Evolutionary conservation across 1,284 basidiomycete genomes (phyloP).

Genomic region (Agroathelia rolfsii): DNA sequence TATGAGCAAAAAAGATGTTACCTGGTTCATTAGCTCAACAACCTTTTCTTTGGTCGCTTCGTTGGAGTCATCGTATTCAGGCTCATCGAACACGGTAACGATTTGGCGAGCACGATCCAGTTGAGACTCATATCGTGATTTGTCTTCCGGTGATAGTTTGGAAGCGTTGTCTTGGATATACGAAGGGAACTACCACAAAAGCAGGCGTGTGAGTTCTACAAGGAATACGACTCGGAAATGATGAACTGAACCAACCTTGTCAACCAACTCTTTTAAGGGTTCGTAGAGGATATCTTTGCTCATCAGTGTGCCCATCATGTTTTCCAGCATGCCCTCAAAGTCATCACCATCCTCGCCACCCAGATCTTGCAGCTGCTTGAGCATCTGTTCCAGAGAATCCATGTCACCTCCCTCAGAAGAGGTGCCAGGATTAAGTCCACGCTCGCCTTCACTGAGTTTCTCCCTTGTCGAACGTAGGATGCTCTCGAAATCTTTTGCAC

Average conservation of each 20-base stretch:
- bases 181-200: constrained; percentile 60
- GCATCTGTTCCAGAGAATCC: constrained; percentile 20
- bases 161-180: constrained; percentile 55
- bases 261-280: constrained; percentile 80
- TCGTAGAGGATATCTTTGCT: constrained; percentile 90
- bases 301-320: constrained; percentile 92
- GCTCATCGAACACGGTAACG: constrained; percentile 65
- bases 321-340: constrained; percentile 73
- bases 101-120: constrained; percentile 55
- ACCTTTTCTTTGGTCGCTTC: constrained; percentile 43
- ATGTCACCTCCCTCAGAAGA: constrained; percentile 1
- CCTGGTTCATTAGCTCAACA: constrained; percentile 70
- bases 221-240: constrained; percentile 3
- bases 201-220: constrained; percentile 4
- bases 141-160: constrained; percentile 51
- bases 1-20: constrained; percentile 21
- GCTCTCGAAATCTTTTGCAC: constrained; percentile 54
- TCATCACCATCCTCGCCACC: constrained; percentile 46
- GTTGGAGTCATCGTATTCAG: constrained; percentile 56
- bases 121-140: constrained; percentile 65
- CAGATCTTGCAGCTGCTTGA: constrained; percentile 16
- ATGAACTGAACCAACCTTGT: constrained; percentile 56
- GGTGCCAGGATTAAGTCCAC: constrained; percentile 26
- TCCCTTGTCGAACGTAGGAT: constrained; percentile 75
- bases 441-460: constrained; percentile 68